phyloP scores from a whole-genome alignment of 2,329 filamentous ascomycete species.

The Metarhizium brunneum region DNA sequence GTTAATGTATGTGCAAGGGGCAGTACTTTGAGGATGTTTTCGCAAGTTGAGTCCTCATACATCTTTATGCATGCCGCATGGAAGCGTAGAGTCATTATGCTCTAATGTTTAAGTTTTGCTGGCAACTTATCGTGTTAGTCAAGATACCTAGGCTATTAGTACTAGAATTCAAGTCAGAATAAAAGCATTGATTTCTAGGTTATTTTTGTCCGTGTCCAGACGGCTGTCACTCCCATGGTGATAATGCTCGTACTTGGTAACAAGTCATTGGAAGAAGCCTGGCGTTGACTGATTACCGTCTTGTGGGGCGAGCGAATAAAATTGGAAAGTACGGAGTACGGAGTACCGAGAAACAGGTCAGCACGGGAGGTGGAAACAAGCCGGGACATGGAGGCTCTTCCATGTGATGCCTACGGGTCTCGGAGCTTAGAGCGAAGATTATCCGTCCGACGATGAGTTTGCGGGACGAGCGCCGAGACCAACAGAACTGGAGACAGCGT shows the following conservation, averaged over 20 bases:
- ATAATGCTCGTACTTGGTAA: no score
- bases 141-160: background rate
- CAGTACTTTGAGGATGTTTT: background rate
- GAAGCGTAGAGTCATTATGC: background rate
- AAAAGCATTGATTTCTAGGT: background rate
- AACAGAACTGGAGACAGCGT: no score
- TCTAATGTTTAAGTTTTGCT: background rate
- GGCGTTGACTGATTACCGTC: no score
- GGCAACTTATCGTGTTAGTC: background rate
- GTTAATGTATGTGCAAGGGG: conserved; percentile 33
- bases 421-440: background rate
- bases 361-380: no score
- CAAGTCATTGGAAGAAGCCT: no score
- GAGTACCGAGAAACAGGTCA: no score
- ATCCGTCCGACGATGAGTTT: background rate
- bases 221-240: no score
- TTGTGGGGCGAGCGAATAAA: no score
- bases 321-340: no score
- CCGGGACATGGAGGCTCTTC: background rate
- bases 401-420: background rate
- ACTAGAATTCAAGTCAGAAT: background rate
- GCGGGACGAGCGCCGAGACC: no score
- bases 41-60: no score
- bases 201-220: no score
- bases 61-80: background rate